A percentile compares a stretch with the other conserved stretches of the same genome.
These are phyloP conservation scores for Pseudozyma hubeiensis DNA, from an alignment of 1,284 basidiomycete species.

Conservation along the genomic window DNA sequence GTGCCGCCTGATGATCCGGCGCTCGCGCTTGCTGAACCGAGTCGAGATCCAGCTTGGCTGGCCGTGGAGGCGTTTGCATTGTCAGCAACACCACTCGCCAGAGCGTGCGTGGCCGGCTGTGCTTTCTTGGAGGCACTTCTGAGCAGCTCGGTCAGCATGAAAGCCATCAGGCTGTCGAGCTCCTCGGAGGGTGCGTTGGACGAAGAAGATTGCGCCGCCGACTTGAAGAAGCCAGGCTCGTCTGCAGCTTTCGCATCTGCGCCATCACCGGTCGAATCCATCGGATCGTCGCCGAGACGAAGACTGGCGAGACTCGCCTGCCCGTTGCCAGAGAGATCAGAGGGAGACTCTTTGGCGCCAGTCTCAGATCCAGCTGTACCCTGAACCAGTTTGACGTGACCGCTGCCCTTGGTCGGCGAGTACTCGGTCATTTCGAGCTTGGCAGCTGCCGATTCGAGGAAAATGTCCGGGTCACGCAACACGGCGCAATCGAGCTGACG, in stretches of 20 bases:
- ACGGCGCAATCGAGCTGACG: slow-evolving; percentile 83
- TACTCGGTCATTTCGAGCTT: slow-evolving; percentile 62
- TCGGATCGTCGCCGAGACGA: slow-evolving; percentile 73
- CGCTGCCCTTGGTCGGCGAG: slow-evolving; percentile 47
- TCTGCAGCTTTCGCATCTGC: slow-evolving; percentile 36
- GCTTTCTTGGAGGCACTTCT: slow-evolving; percentile 50
- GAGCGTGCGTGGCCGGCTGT: not conserved
- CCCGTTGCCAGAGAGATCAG: slow-evolving; percentile 49
- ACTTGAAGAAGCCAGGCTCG: slow-evolving; percentile 40
- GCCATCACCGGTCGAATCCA: slow-evolving; percentile 73
- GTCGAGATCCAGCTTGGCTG: slow-evolving; percentile 1
- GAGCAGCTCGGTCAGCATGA: slow-evolving; percentile 80
- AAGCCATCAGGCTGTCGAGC: slow-evolving; percentile 77
- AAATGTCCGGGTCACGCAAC: slow-evolving; percentile 81
- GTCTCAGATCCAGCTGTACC: slow-evolving; percentile 10
- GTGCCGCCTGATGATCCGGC: not conserved
- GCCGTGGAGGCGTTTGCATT: not conserved
- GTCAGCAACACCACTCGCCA: not conserved
- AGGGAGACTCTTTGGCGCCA: slow-evolving; percentile 33
- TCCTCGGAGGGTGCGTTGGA: slow-evolving; percentile 28
- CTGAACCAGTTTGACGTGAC: slow-evolving; percentile 41
- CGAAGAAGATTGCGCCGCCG: slow-evolving; percentile 12
- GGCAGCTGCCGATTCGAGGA: slow-evolving; percentile 75
- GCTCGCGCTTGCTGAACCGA: not conserved
- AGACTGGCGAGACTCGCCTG: slow-evolving; percentile 47